These are phyloP conservation scores for Petunia axillaris DNA, from an alignment of 257 asterid species.

Conservation along the genomic window DNA sequence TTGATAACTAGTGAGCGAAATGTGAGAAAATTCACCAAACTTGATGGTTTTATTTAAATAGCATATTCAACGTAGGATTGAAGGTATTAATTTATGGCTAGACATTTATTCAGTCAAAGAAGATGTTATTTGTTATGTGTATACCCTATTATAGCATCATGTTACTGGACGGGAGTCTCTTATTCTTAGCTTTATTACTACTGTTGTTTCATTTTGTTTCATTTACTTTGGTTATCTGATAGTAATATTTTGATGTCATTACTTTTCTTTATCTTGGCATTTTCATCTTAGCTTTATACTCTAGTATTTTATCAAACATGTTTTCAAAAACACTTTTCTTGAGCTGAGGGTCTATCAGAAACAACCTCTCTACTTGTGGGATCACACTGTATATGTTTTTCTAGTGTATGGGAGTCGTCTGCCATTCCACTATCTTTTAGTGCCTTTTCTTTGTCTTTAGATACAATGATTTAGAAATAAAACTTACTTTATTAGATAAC, in stretches of 20 bases:
- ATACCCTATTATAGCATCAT: background rate
- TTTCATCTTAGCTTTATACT: no score
- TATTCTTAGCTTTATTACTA: no score
- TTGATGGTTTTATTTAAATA: background rate
- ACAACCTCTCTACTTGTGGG: no score
- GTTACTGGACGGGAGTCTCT: no score
- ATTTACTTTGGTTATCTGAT: no score
- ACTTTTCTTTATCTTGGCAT: no score
- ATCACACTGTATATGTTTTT: no score
- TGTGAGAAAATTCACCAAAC: constrained; percentile 17
- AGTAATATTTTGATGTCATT: no score
- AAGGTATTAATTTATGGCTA: background rate
- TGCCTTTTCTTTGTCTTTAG: background rate
- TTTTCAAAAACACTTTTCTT: no score
- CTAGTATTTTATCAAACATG: no score
- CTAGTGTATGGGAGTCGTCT: background rate
- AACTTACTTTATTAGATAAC: background rate
- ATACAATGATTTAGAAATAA: background rate
- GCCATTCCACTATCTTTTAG: background rate
- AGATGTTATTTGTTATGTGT: background rate
- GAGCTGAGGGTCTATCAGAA: no score
- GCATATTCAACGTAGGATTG: background rate
- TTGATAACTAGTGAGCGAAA: background rate
- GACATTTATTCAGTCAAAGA: background rate
- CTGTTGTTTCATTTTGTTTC: no score